Percentiles rank a stretch among this genome's conserved stretches.
Evolutionary conservation across 1,139 yeast species (phyloP).

Genomic region (Hemisphaericaspora xylanilytica): DNA sequence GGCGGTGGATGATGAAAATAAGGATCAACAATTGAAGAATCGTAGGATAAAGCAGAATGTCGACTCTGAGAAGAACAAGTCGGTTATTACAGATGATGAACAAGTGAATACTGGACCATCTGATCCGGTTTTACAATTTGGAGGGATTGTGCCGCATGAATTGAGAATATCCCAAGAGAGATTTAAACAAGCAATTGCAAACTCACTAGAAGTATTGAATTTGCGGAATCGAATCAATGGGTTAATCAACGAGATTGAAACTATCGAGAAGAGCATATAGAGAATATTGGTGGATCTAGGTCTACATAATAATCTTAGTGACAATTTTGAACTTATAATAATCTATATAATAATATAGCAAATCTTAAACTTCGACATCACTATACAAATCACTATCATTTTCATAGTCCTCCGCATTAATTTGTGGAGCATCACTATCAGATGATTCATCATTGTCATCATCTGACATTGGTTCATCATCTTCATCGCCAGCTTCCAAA

Average conservation of each 20-base stretch:
- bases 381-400: conserved; percentile 50
- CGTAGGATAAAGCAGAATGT: too few relatives aligned
- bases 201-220: conserved; percentile 28
- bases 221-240: conserved; percentile 22
- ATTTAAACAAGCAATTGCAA: conserved; percentile 31
- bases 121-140: conserved; percentile 52
- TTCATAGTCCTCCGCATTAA: conserved; percentile 46
- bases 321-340: too few relatives aligned
- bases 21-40: conserved; percentile 1
- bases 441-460: conserved; percentile 13
- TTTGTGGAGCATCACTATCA: conserved; percentile 31
- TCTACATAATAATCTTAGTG: neutral
- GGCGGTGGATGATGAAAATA: neutral
- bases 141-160: conserved; percentile 46
- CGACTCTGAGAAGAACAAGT: neutral
- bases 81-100: neutral
- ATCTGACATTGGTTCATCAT: conserved; percentile 12
- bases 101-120: conserved; percentile 6
- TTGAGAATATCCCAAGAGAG: conserved; percentile 38
- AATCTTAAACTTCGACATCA: conserved; percentile 29
- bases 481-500: conserved; percentile 23
- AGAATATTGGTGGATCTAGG: too few relatives aligned
- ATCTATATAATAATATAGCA: too few relatives aligned
- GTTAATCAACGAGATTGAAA: conserved; percentile 19
- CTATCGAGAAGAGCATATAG: neutral